Evolutionary conservation across 2,329 filamentous ascomycete species (phyloP).

Genomic region (Fusarium ambrosium): DNA sequence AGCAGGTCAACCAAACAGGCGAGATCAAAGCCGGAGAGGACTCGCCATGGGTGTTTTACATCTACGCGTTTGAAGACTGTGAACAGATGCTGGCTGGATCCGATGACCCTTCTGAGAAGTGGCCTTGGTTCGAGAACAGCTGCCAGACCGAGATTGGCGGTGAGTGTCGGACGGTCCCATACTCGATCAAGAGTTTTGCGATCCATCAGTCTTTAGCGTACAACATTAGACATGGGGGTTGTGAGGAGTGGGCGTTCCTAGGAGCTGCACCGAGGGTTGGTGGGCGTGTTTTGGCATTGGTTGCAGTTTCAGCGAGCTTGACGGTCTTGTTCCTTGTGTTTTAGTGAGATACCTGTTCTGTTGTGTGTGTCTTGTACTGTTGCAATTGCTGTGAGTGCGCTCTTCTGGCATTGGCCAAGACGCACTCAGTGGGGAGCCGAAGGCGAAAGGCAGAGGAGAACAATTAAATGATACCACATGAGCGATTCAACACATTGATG

Average conservation of each 20-base stretch:
- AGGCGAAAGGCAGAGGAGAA: neutral
- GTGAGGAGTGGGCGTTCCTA: slow-evolving; percentile 6
- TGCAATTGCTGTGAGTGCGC: neutral
- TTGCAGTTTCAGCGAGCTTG: neutral
- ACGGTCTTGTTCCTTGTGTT: neutral
- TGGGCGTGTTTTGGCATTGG: neutral
- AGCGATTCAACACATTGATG: neutral
- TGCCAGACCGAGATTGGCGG: slow-evolving; percentile 23
- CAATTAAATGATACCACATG: neutral
- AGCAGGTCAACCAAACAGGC: slow-evolving; percentile 7
- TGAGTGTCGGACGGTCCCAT: slow-evolving; percentile 29
- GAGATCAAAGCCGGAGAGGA: slow-evolving; percentile 20
- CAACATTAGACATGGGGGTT: neutral
- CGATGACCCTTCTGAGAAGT: slow-evolving; percentile 21
- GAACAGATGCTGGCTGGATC: neutral
- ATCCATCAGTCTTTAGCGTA: slow-evolving; percentile 3
- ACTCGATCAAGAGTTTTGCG: slow-evolving; percentile 25
- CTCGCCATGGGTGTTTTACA: slow-evolving; percentile 25
- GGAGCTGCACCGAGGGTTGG: neutral
- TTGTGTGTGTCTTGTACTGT: neutral
- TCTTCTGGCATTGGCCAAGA: neutral
- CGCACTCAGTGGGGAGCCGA: neutral
- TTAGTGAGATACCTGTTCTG: neutral
- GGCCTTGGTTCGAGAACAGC: slow-evolving; percentile 27
- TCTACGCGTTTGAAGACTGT: slow-evolving; percentile 30